Conservation (phyloP, 1,284 basidiomycete species). For the Moniliophthora roreri region DNA sequence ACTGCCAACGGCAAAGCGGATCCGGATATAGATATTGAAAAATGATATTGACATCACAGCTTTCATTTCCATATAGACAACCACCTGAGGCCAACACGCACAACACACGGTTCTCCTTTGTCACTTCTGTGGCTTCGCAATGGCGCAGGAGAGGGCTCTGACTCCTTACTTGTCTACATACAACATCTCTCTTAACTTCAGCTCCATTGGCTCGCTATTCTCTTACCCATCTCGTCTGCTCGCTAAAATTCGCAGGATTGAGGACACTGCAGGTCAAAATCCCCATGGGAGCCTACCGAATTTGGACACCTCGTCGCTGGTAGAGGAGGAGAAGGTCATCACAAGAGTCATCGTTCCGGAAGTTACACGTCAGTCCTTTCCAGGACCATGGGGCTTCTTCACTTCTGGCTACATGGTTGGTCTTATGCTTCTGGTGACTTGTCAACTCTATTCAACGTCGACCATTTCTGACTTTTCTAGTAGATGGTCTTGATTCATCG, state of each 20-base stretch:
- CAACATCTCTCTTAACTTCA: slow-evolving; percentile 39
- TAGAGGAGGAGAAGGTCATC: background rate
- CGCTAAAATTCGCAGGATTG: slow-evolving; percentile 38
- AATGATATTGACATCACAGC: too few relatives aligned
- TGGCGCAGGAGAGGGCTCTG: too few relatives aligned
- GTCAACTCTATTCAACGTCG: slow-evolving; percentile 12
- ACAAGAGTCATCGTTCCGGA: slow-evolving; percentile 13
- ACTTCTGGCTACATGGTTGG: slow-evolving; percentile 70
- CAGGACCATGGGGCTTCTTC: slow-evolving; percentile 67
- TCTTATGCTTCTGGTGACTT: slow-evolving; percentile 59
- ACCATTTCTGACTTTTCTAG: background rate
- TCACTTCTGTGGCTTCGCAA: too few relatives aligned
- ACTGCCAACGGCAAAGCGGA: too few relatives aligned
- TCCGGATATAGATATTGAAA: too few relatives aligned
- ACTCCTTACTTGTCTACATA: slow-evolving; percentile 13
- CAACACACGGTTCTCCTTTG: too few relatives aligned
- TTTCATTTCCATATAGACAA: too few relatives aligned
- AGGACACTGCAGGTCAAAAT: slow-evolving; percentile 19
- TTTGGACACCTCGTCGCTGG: slow-evolving; percentile 7
- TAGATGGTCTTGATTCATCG: slow-evolving; percentile 69
- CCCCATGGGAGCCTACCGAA: background rate
- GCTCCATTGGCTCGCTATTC: slow-evolving; percentile 28
- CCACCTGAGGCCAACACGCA: too few relatives aligned
- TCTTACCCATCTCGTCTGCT: slow-evolving; percentile 42
- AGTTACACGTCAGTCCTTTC: slow-evolving; percentile 28